These are phyloP conservation scores for Purpureocillium takamizusanense DNA, from an alignment of 2,329 filamentous ascomycete species.

Conservation along the genomic window DNA sequence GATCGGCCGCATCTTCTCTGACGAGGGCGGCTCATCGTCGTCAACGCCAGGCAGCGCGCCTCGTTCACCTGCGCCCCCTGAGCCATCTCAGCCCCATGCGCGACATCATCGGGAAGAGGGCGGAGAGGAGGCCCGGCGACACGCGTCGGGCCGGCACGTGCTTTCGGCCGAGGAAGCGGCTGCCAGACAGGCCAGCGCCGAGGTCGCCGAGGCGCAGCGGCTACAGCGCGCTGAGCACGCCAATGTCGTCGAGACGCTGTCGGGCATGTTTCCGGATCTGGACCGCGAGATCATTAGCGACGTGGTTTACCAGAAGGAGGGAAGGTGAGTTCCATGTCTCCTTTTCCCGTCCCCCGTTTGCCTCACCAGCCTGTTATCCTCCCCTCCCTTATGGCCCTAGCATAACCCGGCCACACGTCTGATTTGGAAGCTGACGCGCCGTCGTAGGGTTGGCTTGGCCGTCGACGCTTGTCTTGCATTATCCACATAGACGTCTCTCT, in stretches of 20 bases:
- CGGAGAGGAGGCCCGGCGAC: slow-evolving; percentile 19
- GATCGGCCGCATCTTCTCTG: slow-evolving; percentile 91
- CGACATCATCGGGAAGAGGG: slow-evolving; percentile 15
- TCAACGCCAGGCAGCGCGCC: slow-evolving; percentile 20
- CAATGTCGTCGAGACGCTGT: slow-evolving; percentile 86
- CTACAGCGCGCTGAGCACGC: slow-evolving; percentile 78
- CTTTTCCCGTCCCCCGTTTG: not conserved
- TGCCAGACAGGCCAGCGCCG: slow-evolving; percentile 81
- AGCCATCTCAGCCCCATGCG: slow-evolving; percentile 8
- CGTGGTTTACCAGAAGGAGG: slow-evolving; percentile 92
- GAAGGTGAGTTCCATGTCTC: slow-evolving; percentile 53
- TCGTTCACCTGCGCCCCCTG: slow-evolving; percentile 26
- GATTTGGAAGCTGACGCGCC: slow-evolving; percentile 5
- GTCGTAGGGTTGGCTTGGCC: slow-evolving; percentile 64
- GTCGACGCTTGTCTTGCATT: slow-evolving; percentile 78
- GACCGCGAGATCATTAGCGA: slow-evolving; percentile 94
- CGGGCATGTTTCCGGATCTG: slow-evolving; percentile 93
- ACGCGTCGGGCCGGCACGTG: slow-evolving; percentile 27
- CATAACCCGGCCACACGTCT: no score
- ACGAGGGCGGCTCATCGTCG: slow-evolving; percentile 38
- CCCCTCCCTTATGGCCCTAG: slow-evolving; percentile 1
- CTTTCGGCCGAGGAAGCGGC: slow-evolving; percentile 78
- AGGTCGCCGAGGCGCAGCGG: slow-evolving; percentile 76
- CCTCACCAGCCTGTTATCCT: not conserved
- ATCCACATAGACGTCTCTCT: slow-evolving; percentile 34